A percentile compares a stretch with the other conserved stretches of the same genome.
These are phyloP conservation scores for Furcasterigmium sp. DNA, from an alignment of 2,329 filamentous ascomycete genomes.

Conservation along the genomic window DNA sequence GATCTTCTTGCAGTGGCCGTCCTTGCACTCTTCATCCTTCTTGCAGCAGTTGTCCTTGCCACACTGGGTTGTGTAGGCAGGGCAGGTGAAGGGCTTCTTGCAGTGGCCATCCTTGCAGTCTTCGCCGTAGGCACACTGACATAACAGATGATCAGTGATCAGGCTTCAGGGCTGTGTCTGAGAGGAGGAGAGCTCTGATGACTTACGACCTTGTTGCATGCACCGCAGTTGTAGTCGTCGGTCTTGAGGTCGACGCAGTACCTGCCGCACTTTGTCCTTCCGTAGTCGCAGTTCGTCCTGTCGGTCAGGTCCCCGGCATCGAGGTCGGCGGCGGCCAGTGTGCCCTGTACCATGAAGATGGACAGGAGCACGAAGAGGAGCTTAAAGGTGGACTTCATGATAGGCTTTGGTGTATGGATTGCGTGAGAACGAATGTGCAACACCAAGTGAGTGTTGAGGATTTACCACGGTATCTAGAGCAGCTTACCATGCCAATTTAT, in stretches of 20 bases:
- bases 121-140: not conserved
- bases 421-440: no score
- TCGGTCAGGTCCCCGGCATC: not conserved
- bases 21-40: not conserved
- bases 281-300: not conserved
- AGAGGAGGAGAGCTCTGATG: no score
- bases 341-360: conserved; percentile 3
- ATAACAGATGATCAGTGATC: not conserved
- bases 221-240: no score
- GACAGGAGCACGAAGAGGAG: conserved; percentile 1
- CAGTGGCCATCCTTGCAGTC: not conserved
- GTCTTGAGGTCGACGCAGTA: no score
- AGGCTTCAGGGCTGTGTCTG: no score
- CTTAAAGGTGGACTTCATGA: conserved; percentile 2
- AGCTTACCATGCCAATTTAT: not conserved
- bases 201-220: not conserved
- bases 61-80: not conserved
- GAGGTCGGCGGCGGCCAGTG: not conserved
- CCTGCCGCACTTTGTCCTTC: not conserved
- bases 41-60: not conserved
- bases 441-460: no score
- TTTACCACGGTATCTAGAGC: not conserved
- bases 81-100: not conserved
- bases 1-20: not conserved
- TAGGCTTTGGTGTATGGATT: not conserved